Evolutionary conservation across 768 basidiomycete genomes (phyloP).

Genomic region (Nevesoporus exiguus): DNA sequence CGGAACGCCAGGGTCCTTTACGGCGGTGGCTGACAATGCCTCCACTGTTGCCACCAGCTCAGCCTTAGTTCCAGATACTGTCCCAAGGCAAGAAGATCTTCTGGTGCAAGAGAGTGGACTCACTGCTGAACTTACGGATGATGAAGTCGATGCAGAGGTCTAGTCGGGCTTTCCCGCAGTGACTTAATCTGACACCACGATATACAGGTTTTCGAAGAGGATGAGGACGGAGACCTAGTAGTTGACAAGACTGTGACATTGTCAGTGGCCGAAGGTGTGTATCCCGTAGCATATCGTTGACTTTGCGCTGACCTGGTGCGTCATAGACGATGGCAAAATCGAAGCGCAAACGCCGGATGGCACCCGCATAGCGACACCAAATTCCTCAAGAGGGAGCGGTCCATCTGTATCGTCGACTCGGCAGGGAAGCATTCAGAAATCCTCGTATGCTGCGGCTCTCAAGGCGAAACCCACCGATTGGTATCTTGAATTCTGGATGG

Average conservation of each 20-base stretch:
- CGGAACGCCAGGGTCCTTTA: conserved; percentile 22
- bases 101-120: conserved; percentile 60
- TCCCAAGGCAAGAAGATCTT: conserved; percentile 42
- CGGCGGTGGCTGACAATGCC: conserved; percentile 10
- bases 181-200: conserved; percentile 14
- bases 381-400: conserved; percentile 46
- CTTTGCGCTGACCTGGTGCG: conserved; percentile 6
- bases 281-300: neutral
- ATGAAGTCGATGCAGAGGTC: conserved; percentile 78
- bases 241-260: conserved; percentile 86
- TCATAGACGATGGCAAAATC: conserved; percentile 81
- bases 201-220: conserved; percentile 76
- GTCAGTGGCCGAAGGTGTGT: conserved; percentile 71
- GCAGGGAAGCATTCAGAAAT: conserved; percentile 36
- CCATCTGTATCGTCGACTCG: conserved; percentile 32
- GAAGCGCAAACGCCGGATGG: conserved; percentile 98
- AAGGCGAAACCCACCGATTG: conserved; percentile 93
- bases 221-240: conserved; percentile 68
- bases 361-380: conserved; percentile 89
- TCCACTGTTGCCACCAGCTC: conserved; percentile 25
- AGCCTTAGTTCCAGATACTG: conserved; percentile 25
- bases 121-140: conserved; percentile 76
- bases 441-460: conserved; percentile 91
- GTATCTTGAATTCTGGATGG: conserved; percentile 96
- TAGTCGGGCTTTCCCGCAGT: neutral